Conservation (phyloP, 805 yeast genomes). For the Candida berthetii region DNA sequence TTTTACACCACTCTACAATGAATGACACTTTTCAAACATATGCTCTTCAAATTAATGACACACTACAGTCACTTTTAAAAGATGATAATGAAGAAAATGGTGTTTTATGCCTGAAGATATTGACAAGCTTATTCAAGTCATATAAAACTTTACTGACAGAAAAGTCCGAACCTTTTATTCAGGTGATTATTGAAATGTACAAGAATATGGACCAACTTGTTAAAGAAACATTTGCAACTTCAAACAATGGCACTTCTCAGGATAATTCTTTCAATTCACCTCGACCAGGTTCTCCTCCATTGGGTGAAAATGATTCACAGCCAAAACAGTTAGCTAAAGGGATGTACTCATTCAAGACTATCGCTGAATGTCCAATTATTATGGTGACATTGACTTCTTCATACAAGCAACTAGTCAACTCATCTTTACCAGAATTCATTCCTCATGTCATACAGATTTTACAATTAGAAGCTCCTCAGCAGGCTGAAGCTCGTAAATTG, state of each 20-base stretch:
- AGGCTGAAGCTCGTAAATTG: slow-evolving; percentile 54
- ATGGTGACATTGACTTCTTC: slow-evolving; percentile 90
- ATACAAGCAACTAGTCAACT: slow-evolving; percentile 66
- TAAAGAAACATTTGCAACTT: slow-evolving; percentile 54
- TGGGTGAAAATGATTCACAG: slow-evolving; percentile 29
- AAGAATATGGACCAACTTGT: slow-evolving; percentile 75
- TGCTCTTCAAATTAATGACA: slow-evolving; percentile 52
- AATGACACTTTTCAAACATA: slow-evolving; percentile 76
- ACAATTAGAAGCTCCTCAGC: slow-evolving; percentile 76
- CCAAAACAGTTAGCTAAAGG: slow-evolving; percentile 57
- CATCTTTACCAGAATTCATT: slow-evolving; percentile 68
- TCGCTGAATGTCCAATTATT: slow-evolving; percentile 95
- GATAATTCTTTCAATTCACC: slow-evolving; percentile 26
- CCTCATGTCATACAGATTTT: slow-evolving; percentile 77
- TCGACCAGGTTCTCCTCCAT: slow-evolving; percentile 31
- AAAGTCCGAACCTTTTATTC: slow-evolving; percentile 74
- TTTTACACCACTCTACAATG: slow-evolving; percentile 74
- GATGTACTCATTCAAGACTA: slow-evolving; percentile 78
- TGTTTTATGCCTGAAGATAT: slow-evolving; percentile 79
- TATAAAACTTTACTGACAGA: slow-evolving; percentile 64
- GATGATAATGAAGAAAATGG: slow-evolving; percentile 95
- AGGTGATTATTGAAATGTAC: slow-evolving; percentile 69
- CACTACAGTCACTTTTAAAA: slow-evolving; percentile 52
- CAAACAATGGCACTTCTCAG: slow-evolving; percentile 20
- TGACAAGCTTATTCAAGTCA: slow-evolving; percentile 80